Conservation (phyloP, 164 flowering plant species). For the Sextonia rubra region DNA sequence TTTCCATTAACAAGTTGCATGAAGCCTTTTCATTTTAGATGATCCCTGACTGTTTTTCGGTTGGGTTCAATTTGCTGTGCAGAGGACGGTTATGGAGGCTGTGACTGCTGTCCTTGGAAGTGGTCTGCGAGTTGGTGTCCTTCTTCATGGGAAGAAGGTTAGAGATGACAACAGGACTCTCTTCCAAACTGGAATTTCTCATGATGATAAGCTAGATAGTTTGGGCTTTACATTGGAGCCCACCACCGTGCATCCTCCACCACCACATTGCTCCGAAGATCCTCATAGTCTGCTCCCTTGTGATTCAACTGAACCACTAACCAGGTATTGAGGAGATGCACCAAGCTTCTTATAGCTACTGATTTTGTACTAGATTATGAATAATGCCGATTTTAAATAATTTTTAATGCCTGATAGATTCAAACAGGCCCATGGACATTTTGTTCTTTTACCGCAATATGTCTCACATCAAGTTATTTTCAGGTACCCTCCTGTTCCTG, state of each 20-base stretch:
- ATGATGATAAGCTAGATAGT: conserved; percentile 49
- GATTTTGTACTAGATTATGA: no score
- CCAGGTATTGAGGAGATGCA: conserved; percentile 40
- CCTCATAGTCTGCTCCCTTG: conserved; percentile 27
- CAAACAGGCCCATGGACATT: neutral
- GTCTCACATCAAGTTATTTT: neutral
- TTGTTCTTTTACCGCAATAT: neutral
- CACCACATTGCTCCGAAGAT: conserved; percentile 35
- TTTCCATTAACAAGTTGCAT: neutral
- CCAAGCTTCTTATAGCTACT: neutral
- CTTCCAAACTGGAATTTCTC: conserved; percentile 72
- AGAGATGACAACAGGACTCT: conserved; percentile 81
- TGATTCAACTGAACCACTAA: conserved; percentile 37
- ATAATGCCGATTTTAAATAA: no score
- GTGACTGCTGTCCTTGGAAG: conserved; percentile 75
- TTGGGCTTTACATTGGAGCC: conserved; percentile 81
- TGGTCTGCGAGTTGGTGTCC: conserved; percentile 73
- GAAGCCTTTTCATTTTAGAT: neutral
- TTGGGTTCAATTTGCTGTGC: neutral
- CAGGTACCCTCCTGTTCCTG: conserved; percentile 45
- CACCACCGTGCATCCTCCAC: conserved; percentile 26
- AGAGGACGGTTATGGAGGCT: conserved; percentile 95
- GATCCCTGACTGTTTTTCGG: neutral
- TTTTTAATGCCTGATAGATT: no score
- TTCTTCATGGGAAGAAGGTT: conserved; percentile 77